Conservation (phyloP, 768 basidiomycete species). For the Lentinula raphanica region DNA sequence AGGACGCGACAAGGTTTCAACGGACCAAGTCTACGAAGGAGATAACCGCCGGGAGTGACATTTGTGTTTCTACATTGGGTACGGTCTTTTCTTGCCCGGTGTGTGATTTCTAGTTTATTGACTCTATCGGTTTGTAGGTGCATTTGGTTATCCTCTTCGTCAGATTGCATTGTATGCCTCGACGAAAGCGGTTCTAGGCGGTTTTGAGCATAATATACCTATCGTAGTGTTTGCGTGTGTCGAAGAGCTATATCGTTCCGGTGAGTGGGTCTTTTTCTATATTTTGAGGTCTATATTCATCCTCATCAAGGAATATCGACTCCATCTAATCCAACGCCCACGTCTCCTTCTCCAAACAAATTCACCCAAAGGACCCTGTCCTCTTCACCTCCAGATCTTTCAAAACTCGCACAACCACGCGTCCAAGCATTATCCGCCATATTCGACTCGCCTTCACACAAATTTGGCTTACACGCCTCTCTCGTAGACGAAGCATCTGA, state of each 20-base stretch:
- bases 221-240: conserved; percentile 35
- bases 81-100: conserved; percentile 3
- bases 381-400: background rate
- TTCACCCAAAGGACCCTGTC: background rate
- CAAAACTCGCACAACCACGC: conserved; percentile 13
- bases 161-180: conserved; percentile 31
- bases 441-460: conserved; percentile 11
- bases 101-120: background rate
- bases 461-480: conserved; percentile 22
- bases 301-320: background rate
- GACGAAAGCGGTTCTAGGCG: conserved; percentile 26
- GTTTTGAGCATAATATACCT: conserved; percentile 33
- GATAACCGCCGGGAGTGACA: background rate
- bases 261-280: conserved; percentile 13
- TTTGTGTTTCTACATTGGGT: conserved; percentile 7
- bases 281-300: background rate
- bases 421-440: conserved; percentile 25
- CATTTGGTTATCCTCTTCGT: conserved; percentile 32
- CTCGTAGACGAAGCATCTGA: conserved; percentile 31
- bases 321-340: conserved; percentile 5
- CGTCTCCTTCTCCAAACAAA: conserved; percentile 1
- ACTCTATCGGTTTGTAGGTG: conserved; percentile 16
- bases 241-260: conserved; percentile 37
- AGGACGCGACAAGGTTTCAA: conserved; percentile 13
- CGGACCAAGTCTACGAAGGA: background rate